Evolutionary conservation across 2,329 filamentous ascomycete species (phyloP).

Genomic region (Phaeophleospora eucalypticola): DNA sequence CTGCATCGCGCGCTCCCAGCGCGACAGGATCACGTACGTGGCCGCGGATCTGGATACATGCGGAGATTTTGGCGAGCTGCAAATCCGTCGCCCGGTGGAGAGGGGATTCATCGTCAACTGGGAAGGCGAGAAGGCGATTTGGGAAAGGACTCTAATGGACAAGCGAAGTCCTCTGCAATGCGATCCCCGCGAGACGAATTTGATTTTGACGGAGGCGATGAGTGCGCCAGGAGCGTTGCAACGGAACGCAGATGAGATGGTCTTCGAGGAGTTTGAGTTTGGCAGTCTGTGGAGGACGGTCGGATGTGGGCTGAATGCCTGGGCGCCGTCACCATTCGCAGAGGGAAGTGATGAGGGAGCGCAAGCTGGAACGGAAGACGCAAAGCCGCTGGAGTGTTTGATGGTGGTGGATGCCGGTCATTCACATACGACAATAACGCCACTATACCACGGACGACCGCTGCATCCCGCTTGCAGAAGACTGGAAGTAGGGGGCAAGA

Average conservation of each 20-base stretch:
- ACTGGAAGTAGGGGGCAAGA: conserved; percentile 86
- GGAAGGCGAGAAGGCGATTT: conserved; percentile 93
- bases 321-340: conserved; percentile 26
- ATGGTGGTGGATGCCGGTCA: conserved; percentile 89
- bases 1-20: conserved; percentile 74
- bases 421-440: conserved; percentile 86
- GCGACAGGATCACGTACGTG: conserved; percentile 73
- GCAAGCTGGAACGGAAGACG: neutral
- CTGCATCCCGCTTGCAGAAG: conserved; percentile 77
- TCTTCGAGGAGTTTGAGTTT: conserved; percentile 97
- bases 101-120: conserved; percentile 94
- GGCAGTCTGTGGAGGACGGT: conserved; percentile 67
- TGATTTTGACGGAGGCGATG: conserved; percentile 80
- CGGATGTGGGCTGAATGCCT: conserved; percentile 26
- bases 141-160: conserved; percentile 84
- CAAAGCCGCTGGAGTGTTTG: conserved; percentile 48
- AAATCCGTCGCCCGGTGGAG: conserved; percentile 84
- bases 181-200: conserved; percentile 74
- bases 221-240: conserved; percentile 78
- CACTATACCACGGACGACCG: conserved; percentile 74
- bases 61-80: conserved; percentile 82
- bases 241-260: conserved; percentile 88
- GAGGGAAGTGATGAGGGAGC: neutral
- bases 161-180: conserved; percentile 47
- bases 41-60: conserved; percentile 74